These are phyloP conservation scores for Flaveria ramosissima DNA, from an alignment of 129 eudicot species.

Conservation along the genomic window DNA sequence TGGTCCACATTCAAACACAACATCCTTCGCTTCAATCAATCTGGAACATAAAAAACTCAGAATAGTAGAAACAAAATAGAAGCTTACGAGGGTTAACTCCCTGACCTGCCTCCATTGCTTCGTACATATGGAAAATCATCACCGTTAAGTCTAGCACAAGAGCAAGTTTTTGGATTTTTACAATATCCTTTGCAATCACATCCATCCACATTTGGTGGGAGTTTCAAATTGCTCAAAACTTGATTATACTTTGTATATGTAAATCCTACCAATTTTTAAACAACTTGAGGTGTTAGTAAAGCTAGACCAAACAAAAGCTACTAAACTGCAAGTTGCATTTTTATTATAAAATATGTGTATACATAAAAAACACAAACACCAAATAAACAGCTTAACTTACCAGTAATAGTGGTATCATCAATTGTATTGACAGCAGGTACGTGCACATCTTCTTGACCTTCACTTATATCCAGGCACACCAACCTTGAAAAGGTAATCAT, in stretches of 20 bases:
- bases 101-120: conserved; percentile 53
- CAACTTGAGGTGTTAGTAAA: neutral
- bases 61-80: neutral
- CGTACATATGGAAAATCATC: conserved; percentile 52
- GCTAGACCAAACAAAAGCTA: neutral
- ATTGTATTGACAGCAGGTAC: conserved; percentile 41
- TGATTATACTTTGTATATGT: conserved; percentile 43
- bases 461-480: conserved; percentile 38
- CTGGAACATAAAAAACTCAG: conserved; percentile 20
- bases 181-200: conserved; percentile 49
- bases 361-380: neutral
- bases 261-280: conserved; percentile 33
- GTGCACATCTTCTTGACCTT: conserved; percentile 42
- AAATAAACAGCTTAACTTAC: conserved; percentile 20
- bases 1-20: conserved; percentile 53
- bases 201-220: conserved; percentile 47
- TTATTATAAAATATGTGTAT: neutral
- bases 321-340: neutral
- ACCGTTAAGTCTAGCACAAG: conserved; percentile 51
- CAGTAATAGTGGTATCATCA: conserved; percentile 37
- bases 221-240: conserved; percentile 36
- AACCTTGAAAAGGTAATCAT: conserved; percentile 28
- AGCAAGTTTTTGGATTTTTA: conserved; percentile 45
- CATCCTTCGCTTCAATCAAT: conserved; percentile 49
- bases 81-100: conserved; percentile 2